Conservation (phyloP, 1,139 yeast species). For the Taphrina pruni region DNA sequence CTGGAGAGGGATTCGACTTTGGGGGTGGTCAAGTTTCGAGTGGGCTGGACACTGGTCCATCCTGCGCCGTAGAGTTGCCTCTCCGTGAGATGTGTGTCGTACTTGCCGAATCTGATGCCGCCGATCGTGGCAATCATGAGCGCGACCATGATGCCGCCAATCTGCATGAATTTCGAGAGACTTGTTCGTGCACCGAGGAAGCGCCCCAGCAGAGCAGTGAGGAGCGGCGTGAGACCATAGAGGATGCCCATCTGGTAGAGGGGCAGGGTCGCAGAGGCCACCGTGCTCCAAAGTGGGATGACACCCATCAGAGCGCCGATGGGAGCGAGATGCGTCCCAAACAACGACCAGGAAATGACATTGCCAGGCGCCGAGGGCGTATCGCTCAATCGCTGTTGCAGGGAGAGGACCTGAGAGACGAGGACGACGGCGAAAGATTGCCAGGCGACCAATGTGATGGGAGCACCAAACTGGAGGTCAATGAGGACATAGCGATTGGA, state of each 20-base stretch:
- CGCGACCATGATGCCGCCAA: slow-evolving; percentile 11
- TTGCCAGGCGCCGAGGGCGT: slow-evolving; percentile 4
- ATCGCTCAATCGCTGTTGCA: slow-evolving; percentile 15
- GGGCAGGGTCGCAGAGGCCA: slow-evolving; percentile 16
- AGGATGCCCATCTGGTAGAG: slow-evolving; percentile 20
- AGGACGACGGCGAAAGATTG: slow-evolving; percentile 14
- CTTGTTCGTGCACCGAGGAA: slow-evolving; percentile 16
- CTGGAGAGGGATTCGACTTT: background rate
- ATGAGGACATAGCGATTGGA: slow-evolving; percentile 18
- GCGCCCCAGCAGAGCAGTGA: slow-evolving; percentile 7
- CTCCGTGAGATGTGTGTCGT: slow-evolving; percentile 29
- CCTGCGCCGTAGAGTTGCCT: slow-evolving; percentile 26
- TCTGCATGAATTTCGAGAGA: background rate
- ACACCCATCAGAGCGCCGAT: slow-evolving; percentile 16
- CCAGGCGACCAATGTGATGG: slow-evolving; percentile 16
- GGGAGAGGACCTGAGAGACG: slow-evolving; percentile 14
- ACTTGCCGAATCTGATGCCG: slow-evolving; percentile 24
- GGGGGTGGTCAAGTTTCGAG: background rate
- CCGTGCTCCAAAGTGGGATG: slow-evolving; percentile 16
- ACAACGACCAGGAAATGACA: slow-evolving; percentile 9
- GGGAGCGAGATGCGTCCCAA: slow-evolving; percentile 16
- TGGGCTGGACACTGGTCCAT: slow-evolving; percentile 5
- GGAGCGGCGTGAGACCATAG: slow-evolving; percentile 19
- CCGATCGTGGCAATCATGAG: slow-evolving; percentile 23
- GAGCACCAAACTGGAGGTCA: slow-evolving; percentile 14